Evolutionary conservation across 257 asterid genomes (phyloP), one percentile per base, ranked within the genome.

Genomic region (Craterostigma plantagineum): DNA sequence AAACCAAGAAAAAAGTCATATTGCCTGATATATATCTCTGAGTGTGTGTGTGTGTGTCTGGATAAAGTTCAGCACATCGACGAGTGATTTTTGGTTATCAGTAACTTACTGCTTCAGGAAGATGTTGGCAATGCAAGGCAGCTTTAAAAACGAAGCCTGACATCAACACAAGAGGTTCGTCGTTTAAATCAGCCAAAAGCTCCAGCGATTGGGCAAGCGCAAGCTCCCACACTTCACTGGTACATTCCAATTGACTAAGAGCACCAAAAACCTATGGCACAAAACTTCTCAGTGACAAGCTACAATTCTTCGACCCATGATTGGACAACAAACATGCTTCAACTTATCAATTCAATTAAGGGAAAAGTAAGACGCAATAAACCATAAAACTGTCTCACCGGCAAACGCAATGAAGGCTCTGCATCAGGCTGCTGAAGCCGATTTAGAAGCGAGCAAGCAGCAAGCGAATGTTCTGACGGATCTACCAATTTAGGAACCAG

Each of bases 381-480:
- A 53, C 33, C 18, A 35, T n/a, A 43, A 11, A 6, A 38, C 45
- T 48, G 53, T 65, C 84, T 62, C 71, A 90, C 99, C 45, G 96
- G 92, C 69, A 77, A 50, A 58, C 91, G 82, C 38, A 83, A 53
- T 30, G 80, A 61, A 45, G 94, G 96, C 58, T 83, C 96, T 13
- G 94, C 90, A 69, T 90, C 90, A 1, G 94, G 78, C 68, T 71
- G 80, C 62, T 69, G 91, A 55, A 90, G 80, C 54, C 92, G 73
- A 53, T 90, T 95, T 49, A 90, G 55, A 58, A 90, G 94, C 9
- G 94, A 74, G 73, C 69, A 69, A 53, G 99, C 99, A 67, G 87
- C 95, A 62, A 90, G 84, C 1, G 94, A 71, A 73, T 90, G 99
- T 62, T 90, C 96, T 52, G 99, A 79, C 55, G 69, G 87, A 63